Percentiles rank a stretch among this genome's conserved stretches.
Evolutionary conservation across 2,329 filamentous ascomycete species (phyloP).

Genomic region (Colletotrichum cuscutae): DNA sequence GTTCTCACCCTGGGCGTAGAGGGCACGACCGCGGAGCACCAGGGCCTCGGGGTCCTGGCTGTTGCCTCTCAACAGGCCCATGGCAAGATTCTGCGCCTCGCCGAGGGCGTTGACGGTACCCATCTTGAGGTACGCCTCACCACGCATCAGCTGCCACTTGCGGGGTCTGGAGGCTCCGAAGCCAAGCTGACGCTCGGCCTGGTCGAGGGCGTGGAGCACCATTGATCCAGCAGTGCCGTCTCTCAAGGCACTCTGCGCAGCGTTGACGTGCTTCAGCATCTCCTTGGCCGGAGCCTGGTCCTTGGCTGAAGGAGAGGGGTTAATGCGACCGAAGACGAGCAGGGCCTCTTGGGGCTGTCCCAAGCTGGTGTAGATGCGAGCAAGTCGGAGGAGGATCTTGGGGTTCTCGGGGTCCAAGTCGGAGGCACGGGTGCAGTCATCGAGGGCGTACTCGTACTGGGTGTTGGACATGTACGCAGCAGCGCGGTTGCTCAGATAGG

Average conservation of each 20-base stretch:
- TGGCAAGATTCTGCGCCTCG: constrained; percentile 92
- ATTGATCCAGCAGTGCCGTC: constrained; percentile 86
- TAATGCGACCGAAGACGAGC: constrained; percentile 81
- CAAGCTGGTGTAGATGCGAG: constrained; percentile 88
- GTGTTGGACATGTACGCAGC: constrained; percentile 92
- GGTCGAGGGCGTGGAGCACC: constrained; percentile 90
- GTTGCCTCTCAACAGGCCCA: constrained; percentile 86
- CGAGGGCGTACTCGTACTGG: constrained; percentile 81
- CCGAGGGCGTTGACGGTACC: constrained; percentile 88
- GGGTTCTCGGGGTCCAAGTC: constrained; percentile 86
- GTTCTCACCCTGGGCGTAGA: constrained; percentile 94
- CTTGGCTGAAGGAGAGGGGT: constrained; percentile 83
- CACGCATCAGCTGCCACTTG: constrained; percentile 94
- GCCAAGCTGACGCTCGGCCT: constrained; percentile 85
- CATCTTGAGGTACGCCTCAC: constrained; percentile 93
- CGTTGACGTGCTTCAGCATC: constrained; percentile 84
- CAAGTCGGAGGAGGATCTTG: constrained; percentile 89
- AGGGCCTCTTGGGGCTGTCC: constrained; percentile 90
- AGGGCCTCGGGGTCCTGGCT: constrained; percentile 93
- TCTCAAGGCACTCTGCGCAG: constrained; percentile 81
- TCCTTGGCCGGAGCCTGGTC: constrained; percentile 85
- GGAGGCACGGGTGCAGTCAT: constrained; percentile 85
- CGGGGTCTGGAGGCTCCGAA: constrained; percentile 81
- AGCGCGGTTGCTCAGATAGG: constrained; percentile 93
- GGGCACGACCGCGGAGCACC: constrained; percentile 85